Evolutionary conservation across 2,329 filamentous ascomycete species (phyloP), one percentile per base, ranked within the genome.

Genomic region (Fusarium marasasianum): DNA sequence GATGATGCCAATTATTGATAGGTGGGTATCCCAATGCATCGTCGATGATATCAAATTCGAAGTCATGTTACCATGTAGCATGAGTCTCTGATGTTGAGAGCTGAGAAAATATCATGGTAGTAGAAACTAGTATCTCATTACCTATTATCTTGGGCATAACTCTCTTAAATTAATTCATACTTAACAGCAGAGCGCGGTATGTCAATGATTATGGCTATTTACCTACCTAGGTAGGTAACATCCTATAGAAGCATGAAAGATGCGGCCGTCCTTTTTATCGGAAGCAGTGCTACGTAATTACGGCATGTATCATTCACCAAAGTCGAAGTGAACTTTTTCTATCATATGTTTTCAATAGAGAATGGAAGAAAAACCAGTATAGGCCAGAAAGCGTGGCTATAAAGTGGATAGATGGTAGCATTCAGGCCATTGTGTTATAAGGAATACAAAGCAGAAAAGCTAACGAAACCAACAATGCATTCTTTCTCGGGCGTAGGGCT

Each of bases 401-500:
- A 26, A n/a, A 38, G 33, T n/a, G 13, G 13, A 20, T 41, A 13
- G 13, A 24, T 37, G 37, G 48, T 26, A 35, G 51, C 37, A 57
- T 61, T 45, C 43, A 55, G 60, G 48, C 40, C 37, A 13, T 35
- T 9, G n/a, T 33, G 43, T 66, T 44, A 53, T n/a, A 48, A 64
- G 66, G 43, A 45, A 31, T n/a, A 33, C n/a, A 38, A 41, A 38
- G 45, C 22, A 37, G 18, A 38, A 45, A 38, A 9, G 41, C 24
- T 41, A 59, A 24, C 41, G 54, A 41, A 51, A 47, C 62, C 74
- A 67, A 73, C 43, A 38, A 66, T 70, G 38, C 66, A 73, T 64
- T 55, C 38, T 31, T 48, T 55, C 54, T 77, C 75, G 76, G 76
- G 45, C 67, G 64, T 72, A 78, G 71, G 76, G 69, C 53, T 56